Base-by-base conservation (phyloP, 352 stramenopile species). In the Phytophthora fragariaefolia region DNA sequence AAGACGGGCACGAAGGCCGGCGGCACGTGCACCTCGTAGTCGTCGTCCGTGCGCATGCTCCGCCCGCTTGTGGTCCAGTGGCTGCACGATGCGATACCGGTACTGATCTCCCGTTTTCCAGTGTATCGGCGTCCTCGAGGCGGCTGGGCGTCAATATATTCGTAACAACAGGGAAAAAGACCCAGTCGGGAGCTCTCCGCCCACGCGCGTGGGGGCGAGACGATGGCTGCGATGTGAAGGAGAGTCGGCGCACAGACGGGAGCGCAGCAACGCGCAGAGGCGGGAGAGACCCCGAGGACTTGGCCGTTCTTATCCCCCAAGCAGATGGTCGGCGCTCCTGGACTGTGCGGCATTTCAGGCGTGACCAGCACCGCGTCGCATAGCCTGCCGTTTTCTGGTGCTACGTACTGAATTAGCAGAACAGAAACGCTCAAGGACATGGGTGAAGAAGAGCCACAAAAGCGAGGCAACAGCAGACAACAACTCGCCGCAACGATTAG, bases 1-100 rank as follows among this genome's bases (percentile, higher is more conserved):
- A 88, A 93, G 66, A 93, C 79, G 9, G 82, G 80, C 17, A 77
- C 56, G 56, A 85, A 89, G 32, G 53, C 79, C 1, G 77, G 53
- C 32, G 80, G 55, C 45, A 93, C 74, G n/a, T 77, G 48, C 47
- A 90, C 69, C 13, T 87, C 72, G 50, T 66, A 61, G 38, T 71
- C 61, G 54, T 70, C 58, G 45, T 55, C 58, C 24, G 56, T 27
- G 28, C 58, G 58, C 51, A 59, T 71, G 17, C 28, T n/a, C n/a
- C n/a, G n/a, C n/a, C n/a, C n/a, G n/a, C n/a, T n/a, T n/a, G n/a
- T n/a, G n/a, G n/a, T n/a, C n/a, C n/a, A n/a, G n/a, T n/a, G n/a
- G n/a, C n/a, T n/a, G n/a, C n/a, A n/a, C n/a, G n/a, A n/a, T n/a
- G n/a, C n/a, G n/a, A n/a, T n/a, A n/a, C n/a, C n/a, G n/a, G n/a